Base-by-base conservation (phyloP, 768 basidiomycete genomes). In the Amanita muscaria region DNA sequence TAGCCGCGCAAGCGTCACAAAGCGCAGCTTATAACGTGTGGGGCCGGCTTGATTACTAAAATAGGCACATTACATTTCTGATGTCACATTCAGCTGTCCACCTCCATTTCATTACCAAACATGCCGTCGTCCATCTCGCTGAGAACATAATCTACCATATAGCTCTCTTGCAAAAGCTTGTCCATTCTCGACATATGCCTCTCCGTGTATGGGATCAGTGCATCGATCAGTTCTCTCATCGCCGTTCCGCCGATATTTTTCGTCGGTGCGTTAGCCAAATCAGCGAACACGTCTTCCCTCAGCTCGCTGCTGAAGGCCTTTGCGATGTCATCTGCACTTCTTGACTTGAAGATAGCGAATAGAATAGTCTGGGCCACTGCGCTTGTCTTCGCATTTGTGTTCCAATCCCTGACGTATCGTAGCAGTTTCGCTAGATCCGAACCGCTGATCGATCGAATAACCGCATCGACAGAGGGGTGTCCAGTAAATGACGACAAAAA, bases 131-230 rank as follows among this genome's bases (percentile, higher is more conserved):
- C 88, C 88, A 91, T 91, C 68, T 91, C 88, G 12, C 76, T 77
- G 23, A 91, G 65, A 45, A 91, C 69, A 51, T 87, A 93, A 59
- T 99, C 96, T 44, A 99, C 77, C 50, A 96, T 80, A 56, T 91
- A 98, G 59, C 90, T 96, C 56, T 98, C 96, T 66, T 96, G 89
- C 24, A 96, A 77, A 44, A 96, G 64, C 57, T 80, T 77, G 47
- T 93, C 89, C 60, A 92, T 75, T 53, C 93, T 70, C 29, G 80
- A 65, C 33, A 93, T 76, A 65, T 99, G 96, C 41, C 96, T 75
- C 59, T 94, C 90, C 7, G 93, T 93, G 59, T 98, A 99, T 9
- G 96, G 92, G 40, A 97, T 77, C 44, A 97, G 66, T 3, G 80
- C 84, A 36, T 92, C 88, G 9, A 97, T 63, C 43, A 94, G 62